Evolutionary conservation across 2,329 filamentous ascomycete species (phyloP).

Genomic region (Microcyclosporella mali): DNA sequence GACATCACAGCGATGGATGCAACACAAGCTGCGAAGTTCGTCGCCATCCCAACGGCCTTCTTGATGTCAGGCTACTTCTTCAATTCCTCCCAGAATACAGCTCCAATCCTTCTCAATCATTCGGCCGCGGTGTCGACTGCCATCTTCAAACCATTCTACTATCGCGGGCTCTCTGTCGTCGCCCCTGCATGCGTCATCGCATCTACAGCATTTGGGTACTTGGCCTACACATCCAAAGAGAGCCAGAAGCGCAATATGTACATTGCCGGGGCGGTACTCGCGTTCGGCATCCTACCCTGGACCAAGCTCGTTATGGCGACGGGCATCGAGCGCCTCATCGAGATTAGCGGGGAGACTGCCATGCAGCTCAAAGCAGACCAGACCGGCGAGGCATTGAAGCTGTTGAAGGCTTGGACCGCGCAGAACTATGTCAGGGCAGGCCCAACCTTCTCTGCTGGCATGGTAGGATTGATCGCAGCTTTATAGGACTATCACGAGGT

Average conservation of each 20-base stretch:
- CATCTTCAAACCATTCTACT: conserved; percentile 1
- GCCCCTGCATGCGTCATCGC: background rate
- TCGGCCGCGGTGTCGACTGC: background rate
- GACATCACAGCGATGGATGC: background rate
- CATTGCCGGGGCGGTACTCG: background rate
- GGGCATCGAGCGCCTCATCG: conserved; percentile 4
- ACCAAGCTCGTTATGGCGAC: conserved; percentile 3
- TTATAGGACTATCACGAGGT: too few species aligned
- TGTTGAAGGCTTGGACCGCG: conserved; percentile 5
- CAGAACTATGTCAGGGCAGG: conserved; percentile 2
- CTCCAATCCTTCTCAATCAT: background rate
- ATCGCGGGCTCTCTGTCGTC: background rate
- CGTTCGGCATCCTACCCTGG: conserved; percentile 1
- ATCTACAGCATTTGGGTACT: conserved; percentile 1
- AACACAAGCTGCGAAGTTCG: background rate
- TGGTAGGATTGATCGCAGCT: too few species aligned
- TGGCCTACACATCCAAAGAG: background rate
- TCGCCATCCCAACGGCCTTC: background rate
- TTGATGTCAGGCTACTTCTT: background rate
- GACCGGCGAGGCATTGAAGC: background rate
- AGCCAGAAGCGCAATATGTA: background rate
- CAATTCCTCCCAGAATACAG: background rate
- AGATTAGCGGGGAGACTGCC: background rate
- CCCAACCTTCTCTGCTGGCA: too few species aligned
- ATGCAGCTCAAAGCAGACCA: conserved; percentile 3